A percentile compares a stretch with the other conserved stretches of the same genome.
These are phyloP conservation scores for Emmonsia crescens DNA, from an alignment of 2,329 filamentous ascomycete genomes.

Conservation along the genomic window DNA sequence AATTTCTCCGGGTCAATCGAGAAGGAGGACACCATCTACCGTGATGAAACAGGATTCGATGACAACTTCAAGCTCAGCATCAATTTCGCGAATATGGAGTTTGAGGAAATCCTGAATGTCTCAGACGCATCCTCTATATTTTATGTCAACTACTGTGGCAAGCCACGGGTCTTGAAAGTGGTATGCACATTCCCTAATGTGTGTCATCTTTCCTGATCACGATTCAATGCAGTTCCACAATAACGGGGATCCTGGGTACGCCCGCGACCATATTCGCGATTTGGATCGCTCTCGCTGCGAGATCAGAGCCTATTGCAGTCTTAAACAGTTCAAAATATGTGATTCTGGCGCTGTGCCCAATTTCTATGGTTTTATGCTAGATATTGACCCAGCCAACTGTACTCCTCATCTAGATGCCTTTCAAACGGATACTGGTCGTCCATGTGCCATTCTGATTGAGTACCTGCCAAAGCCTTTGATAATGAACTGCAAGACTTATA, in stretches of 20 bases:
- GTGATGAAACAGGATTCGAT: not conserved
- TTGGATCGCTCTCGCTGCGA: slow-evolving; percentile 5
- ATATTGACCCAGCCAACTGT: slow-evolving; percentile 3
- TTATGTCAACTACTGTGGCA: not conserved
- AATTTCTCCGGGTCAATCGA: too few relatives aligned
- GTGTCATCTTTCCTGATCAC: slow-evolving; percentile 4
- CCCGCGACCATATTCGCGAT: not conserved
- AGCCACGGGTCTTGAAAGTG: slow-evolving; percentile 8
- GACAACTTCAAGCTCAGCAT: not conserved
- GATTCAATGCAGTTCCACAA: slow-evolving; percentile 7
- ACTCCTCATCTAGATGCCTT: slow-evolving; percentile 9
- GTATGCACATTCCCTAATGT: not conserved
- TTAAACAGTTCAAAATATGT: too few relatives aligned
- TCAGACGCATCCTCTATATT: not conserved
- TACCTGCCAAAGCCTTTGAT: too few relatives aligned
- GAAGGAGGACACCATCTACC: too few relatives aligned
- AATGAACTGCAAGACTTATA: too few relatives aligned
- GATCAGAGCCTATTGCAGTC: slow-evolving; percentile 4
- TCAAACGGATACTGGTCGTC: too few relatives aligned
- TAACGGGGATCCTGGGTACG: slow-evolving; percentile 7
- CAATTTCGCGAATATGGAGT: not conserved
- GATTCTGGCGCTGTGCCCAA: too few relatives aligned
- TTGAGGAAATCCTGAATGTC: not conserved
- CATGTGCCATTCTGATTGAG: too few relatives aligned
- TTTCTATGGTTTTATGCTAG: too few relatives aligned